phyloP scores from a whole-genome alignment of 768 basidiomycete species.

The Xerocomus spinulosus region DNA sequence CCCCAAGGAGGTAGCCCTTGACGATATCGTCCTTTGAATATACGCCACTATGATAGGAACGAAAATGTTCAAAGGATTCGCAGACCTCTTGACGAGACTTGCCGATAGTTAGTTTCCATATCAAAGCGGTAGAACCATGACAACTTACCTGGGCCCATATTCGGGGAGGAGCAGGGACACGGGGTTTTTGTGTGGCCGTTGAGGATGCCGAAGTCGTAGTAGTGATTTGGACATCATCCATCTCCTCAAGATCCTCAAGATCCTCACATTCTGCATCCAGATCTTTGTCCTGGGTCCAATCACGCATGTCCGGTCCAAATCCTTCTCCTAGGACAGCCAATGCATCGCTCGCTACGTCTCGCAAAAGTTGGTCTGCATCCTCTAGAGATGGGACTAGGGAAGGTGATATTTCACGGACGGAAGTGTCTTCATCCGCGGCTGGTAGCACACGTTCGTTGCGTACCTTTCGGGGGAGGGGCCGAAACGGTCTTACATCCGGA shows the following conservation, averaged over 20 bases:
- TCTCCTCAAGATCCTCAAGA: constrained; percentile 6
- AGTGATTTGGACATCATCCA: constrained; percentile 11
- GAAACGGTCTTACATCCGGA: constrained; percentile 12
- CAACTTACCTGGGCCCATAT: constrained; percentile 44
- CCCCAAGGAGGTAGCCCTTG: constrained; percentile 75
- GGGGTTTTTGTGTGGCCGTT: constrained; percentile 15
- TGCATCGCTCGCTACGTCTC: constrained; percentile 17
- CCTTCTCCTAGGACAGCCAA: constrained; percentile 6
- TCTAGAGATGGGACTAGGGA: constrained; percentile 9
- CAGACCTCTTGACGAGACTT: constrained; percentile 84
- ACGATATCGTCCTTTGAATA: constrained; percentile 57
- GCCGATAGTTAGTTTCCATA: constrained; percentile 1
- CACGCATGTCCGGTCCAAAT: constrained; percentile 4
- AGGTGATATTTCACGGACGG: not conserved
- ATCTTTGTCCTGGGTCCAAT: constrained; percentile 27
- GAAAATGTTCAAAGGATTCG: constrained; percentile 65
- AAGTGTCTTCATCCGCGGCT: not conserved
- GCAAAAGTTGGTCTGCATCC: constrained; percentile 16
- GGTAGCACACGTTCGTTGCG: not conserved
- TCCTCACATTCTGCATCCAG: constrained; percentile 13
- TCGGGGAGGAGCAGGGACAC: constrained; percentile 28
- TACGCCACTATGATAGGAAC: constrained; percentile 76
- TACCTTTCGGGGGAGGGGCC: constrained; percentile 23
- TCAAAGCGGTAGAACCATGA: not conserved
- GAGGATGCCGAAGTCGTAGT: not conserved